Evolutionary conservation across 805 yeast genomes (phyloP).

Genomic region (Pichia californica): DNA sequence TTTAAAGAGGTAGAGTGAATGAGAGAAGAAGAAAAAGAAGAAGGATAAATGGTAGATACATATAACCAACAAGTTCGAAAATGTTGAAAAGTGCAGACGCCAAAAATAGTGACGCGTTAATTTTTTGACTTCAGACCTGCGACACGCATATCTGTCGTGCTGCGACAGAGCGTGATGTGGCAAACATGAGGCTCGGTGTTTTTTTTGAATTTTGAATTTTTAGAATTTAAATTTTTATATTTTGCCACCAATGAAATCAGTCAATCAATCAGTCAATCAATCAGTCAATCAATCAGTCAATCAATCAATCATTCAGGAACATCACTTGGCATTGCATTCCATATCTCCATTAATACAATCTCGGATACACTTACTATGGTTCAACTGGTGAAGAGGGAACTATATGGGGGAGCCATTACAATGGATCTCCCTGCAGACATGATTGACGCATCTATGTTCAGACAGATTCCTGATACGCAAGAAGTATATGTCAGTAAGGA

Average conservation of each 20-base stretch:
- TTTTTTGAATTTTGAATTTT: not conserved
- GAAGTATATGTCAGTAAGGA: conserved; percentile 64
- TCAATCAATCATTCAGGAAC: too few species aligned
- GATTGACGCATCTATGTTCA: conserved; percentile 67
- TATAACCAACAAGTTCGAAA: too few species aligned
- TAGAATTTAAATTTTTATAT: not conserved
- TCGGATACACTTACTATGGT: not conserved
- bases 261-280: too few species aligned
- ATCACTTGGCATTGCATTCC: too few species aligned
- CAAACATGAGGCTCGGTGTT: not conserved
- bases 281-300: too few species aligned
- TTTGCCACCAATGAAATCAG: not conserved
- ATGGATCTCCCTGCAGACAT: conserved; percentile 52
- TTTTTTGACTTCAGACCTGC: too few species aligned
- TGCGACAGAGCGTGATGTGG: not conserved
- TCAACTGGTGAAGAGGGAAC: conserved; percentile 7
- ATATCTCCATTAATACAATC: too few species aligned
- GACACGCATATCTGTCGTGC: not conserved
- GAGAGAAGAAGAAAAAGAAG: not conserved
- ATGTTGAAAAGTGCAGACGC: too few species aligned
- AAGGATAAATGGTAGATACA: too few species aligned
- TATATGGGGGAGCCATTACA: conserved; percentile 82
- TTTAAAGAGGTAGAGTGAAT: not conserved
- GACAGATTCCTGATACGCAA: conserved; percentile 90
- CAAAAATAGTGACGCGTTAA: too few species aligned